A percentile compares a stretch with the other conserved stretches of the same genome.
Evolutionary conservation across 495 filamentous ascomycete species (phyloP).

Genomic region (Geoglossum glabrum): DNA sequence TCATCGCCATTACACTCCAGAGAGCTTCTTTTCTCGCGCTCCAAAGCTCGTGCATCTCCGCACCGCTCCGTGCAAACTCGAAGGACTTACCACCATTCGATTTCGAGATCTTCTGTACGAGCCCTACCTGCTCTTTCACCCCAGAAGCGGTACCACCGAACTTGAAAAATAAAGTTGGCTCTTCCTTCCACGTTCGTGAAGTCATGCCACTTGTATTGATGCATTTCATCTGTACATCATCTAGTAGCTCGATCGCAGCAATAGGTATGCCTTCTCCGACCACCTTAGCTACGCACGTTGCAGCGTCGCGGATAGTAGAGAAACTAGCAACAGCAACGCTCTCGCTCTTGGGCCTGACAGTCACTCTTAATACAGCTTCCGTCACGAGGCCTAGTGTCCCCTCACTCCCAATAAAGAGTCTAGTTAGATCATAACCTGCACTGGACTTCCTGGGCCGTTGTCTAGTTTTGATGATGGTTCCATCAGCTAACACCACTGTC

Average conservation of each 20-base stretch:
- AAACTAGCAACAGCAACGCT: constrained; percentile 79
- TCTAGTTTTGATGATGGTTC: constrained; percentile 74
- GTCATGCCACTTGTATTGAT: constrained; percentile 70
- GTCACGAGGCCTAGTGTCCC: constrained; percentile 82
- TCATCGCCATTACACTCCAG: constrained; percentile 52
- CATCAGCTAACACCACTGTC: constrained; percentile 84
- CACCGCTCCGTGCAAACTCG: constrained; percentile 51
- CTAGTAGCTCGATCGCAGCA: constrained; percentile 77
- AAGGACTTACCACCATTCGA: constrained; percentile 42
- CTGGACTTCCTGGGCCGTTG: constrained; percentile 59
- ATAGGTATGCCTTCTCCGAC: constrained; percentile 66
- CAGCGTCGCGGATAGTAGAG: constrained; percentile 53
- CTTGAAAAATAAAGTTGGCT: constrained; percentile 88
- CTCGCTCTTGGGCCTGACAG: constrained; percentile 52
- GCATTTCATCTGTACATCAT: constrained; percentile 86
- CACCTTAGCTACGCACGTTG: constrained; percentile 58
- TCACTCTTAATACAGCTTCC: constrained; percentile 67
- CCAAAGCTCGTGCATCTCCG: constrained; percentile 66
- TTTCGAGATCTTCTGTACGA: constrained; percentile 49
- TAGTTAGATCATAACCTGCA: constrained; percentile 75
- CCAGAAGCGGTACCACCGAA: constrained; percentile 56
- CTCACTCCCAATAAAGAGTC: constrained; percentile 77
- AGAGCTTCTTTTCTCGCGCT: constrained; percentile 71
- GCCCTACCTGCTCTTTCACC: constrained; percentile 65
- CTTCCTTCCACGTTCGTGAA: constrained; percentile 47